Conservation (phyloP, 139 green algal genomes). For the Tetratostichococcus sp. region DNA sequence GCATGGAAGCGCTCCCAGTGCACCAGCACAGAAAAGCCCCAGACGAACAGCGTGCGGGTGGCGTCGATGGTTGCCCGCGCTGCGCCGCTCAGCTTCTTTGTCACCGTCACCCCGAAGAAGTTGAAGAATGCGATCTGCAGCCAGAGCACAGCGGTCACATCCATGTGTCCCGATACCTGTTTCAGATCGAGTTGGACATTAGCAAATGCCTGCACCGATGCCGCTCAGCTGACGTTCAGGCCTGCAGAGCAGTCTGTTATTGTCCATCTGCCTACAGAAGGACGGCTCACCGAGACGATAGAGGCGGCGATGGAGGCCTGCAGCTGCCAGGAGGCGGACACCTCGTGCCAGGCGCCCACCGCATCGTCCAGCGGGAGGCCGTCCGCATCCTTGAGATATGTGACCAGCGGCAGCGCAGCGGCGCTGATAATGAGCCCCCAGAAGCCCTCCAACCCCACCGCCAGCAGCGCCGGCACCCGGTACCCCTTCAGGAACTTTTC, state of each 20-base stretch:
- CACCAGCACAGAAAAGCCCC: constrained; percentile 61
- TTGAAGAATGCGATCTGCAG: constrained; percentile 75
- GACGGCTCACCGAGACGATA: not conserved
- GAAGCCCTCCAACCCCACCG: constrained; percentile 59
- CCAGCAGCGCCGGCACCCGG: constrained; percentile 61
- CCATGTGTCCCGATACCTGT: too few relatives aligned
- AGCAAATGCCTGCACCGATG: too few relatives aligned
- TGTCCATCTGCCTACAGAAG: not conserved
- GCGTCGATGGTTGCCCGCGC: constrained; percentile 78
- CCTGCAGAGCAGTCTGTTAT: too few relatives aligned
- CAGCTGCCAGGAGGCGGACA: constrained; percentile 8
- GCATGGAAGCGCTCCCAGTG: constrained; percentile 80
- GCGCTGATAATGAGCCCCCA: constrained; percentile 65
- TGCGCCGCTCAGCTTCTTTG: constrained; percentile 65
- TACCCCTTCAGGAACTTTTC: constrained; percentile 71
- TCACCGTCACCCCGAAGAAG: constrained; percentile 69
- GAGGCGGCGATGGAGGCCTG: constrained; percentile 8
- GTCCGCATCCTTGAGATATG: constrained; percentile 31
- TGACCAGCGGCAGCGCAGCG: constrained; percentile 57
- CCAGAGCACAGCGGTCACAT: not conserved
- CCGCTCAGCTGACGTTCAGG: too few relatives aligned
- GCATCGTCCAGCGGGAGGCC: constrained; percentile 58
- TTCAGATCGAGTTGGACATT: too few relatives aligned
- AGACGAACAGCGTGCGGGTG: constrained; percentile 76
- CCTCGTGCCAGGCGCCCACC: constrained; percentile 14